Conservation (phyloP, 1,139 yeast species). For the Candida dubliniensis region DNA sequence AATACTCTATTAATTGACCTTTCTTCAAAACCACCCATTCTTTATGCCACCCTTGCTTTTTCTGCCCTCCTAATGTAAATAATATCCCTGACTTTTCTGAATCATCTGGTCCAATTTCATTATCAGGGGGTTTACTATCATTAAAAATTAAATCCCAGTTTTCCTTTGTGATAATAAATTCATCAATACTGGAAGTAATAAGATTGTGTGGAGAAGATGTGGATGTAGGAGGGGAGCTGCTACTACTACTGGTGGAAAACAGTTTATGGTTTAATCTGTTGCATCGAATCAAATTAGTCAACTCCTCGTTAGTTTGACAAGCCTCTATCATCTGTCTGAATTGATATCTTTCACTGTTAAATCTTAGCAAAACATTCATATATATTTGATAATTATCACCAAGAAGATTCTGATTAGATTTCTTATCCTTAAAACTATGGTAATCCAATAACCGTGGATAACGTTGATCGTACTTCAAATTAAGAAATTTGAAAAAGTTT, state of each 20-base stretch:
- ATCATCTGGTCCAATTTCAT: constrained; percentile 19
- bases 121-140: constrained; percentile 13
- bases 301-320: constrained; percentile 41
- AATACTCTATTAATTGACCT: constrained; percentile 68
- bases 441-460: constrained; percentile 21
- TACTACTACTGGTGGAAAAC: not conserved
- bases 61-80: constrained; percentile 70
- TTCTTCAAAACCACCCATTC: constrained; percentile 79
- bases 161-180: constrained; percentile 25
- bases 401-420: constrained; percentile 24
- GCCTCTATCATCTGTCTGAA: constrained; percentile 47
- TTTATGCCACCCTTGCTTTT: constrained; percentile 85
- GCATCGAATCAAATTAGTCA: constrained; percentile 33
- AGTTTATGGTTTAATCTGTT: constrained; percentile 27
- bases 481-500: constrained; percentile 38
- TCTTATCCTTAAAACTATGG: constrained; percentile 21
- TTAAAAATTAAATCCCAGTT: constrained; percentile 36
- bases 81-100: constrained; percentile 54
- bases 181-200: constrained; percentile 17
- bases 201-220: constrained; percentile 7
- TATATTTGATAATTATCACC: constrained; percentile 33
- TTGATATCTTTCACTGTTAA: constrained; percentile 45
- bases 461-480: constrained; percentile 19
- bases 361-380: constrained; percentile 35
- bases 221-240: not conserved